Percentiles rank a stretch among this genome's conserved stretches.
phyloP scores from a whole-genome alignment of 345 rosid species.

The Populus simonii region DNA sequence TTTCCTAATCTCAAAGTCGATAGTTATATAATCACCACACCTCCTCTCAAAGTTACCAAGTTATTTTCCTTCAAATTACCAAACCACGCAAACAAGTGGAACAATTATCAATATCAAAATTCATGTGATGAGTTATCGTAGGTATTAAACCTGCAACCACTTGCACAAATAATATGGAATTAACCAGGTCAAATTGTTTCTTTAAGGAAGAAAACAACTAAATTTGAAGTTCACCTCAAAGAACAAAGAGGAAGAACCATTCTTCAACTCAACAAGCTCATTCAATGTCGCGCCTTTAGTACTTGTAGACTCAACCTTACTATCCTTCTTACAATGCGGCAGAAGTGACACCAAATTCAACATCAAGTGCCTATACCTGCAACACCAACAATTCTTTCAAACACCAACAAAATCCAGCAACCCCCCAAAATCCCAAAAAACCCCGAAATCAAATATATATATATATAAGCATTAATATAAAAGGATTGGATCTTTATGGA shows the following conservation, averaged over 20 bases:
- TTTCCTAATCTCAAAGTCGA: background rate
- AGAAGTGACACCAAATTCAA: slow-evolving; percentile 83
- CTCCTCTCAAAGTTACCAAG: background rate
- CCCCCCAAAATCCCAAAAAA: background rate
- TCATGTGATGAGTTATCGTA: background rate
- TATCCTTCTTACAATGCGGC: slow-evolving; percentile 96
- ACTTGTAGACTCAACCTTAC: slow-evolving; percentile 77
- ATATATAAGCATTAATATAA: background rate
- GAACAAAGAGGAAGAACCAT: slow-evolving; percentile 79
- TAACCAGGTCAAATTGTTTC: background rate
- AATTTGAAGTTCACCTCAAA: slow-evolving; percentile 59
- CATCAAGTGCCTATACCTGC: slow-evolving; percentile 95
- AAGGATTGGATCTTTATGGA: background rate
- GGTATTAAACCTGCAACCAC: background rate
- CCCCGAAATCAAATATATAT: background rate
- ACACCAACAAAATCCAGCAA: background rate
- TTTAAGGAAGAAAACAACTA: background rate
- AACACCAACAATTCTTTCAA: background rate
- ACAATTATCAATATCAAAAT: background rate
- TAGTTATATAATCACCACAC: background rate
- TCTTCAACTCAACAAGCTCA: slow-evolving; percentile 85
- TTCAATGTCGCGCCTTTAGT: slow-evolving; percentile 75
- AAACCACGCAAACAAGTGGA: background rate
- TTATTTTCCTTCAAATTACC: background rate
- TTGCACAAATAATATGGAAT: background rate